Evolutionary conservation across 73 alveolate species (phyloP).

Genomic region (Tetrahymena malaccensis): DNA sequence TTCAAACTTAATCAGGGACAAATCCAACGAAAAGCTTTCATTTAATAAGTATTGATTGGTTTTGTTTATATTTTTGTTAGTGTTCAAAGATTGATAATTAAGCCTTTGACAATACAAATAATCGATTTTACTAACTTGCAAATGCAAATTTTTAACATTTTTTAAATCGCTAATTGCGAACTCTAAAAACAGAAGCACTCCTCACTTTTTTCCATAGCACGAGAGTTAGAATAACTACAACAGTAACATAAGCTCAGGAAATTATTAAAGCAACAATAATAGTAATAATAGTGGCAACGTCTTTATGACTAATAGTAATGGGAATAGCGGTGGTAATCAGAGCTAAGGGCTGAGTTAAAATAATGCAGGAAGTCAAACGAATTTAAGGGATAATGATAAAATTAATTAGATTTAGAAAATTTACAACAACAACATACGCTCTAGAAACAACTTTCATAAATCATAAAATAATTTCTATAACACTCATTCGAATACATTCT

Average conservation of each 20-base stretch:
- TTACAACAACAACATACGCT: not conserved
- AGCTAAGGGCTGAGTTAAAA: not conserved
- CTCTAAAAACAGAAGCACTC: not conserved
- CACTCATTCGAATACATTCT: not conserved
- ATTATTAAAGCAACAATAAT: not conserved
- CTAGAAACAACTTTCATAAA: not conserved
- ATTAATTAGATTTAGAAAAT: not conserved
- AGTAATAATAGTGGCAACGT: not conserved
- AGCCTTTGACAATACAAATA: not conserved
- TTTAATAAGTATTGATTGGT: not conserved
- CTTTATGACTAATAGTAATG: not conserved
- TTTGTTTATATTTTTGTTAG: not conserved
- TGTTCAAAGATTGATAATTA: not conserved
- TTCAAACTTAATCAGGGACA: not conserved
- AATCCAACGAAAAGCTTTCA: not conserved
- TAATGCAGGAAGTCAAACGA: not conserved
- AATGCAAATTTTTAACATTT: not conserved
- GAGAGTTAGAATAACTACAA: not conserved
- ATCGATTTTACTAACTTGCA: not conserved
- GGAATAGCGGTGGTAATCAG: not conserved
- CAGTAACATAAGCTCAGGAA: not conserved
- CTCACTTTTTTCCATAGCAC: not conserved
- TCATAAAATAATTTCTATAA: not conserved
- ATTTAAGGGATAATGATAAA: not conserved
- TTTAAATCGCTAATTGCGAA: not conserved